phyloP scores from a whole-genome alignment of 768 basidiomycete genomes.

The Naganishia vishniacii region DNA sequence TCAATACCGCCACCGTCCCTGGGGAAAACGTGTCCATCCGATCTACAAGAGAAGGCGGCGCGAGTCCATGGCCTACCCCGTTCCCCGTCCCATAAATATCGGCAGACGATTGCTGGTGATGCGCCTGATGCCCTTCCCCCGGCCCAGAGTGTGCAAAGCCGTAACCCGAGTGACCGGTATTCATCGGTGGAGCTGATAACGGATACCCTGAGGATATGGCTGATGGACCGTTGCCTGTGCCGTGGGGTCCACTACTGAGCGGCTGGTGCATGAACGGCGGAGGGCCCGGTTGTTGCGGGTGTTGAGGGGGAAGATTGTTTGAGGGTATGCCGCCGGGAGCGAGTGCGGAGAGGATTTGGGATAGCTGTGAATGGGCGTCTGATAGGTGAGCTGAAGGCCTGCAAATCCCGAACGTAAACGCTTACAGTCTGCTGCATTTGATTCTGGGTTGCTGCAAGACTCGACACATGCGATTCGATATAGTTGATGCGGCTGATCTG shows the following conservation, averaged over 20 bases:
- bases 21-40: constrained; percentile 25
- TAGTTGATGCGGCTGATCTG: constrained; percentile 31
- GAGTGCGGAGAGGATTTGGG: constrained; percentile 42
- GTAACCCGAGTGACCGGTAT: background rate
- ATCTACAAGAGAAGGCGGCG: background rate
- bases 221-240: background rate
- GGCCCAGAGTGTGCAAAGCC: background rate
- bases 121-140: background rate
- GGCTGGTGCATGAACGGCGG: background rate
- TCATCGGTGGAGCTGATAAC: background rate
- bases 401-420: too few relatives aligned
- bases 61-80: background rate
- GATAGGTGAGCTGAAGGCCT: too few relatives aligned
- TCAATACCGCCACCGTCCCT: constrained; percentile 19
- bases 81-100: constrained; percentile 2
- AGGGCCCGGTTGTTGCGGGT: background rate
- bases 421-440: constrained; percentile 43
- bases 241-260: background rate
- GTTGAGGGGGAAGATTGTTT: background rate
- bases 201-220: constrained; percentile 5
- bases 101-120: background rate
- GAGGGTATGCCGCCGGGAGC: constrained; percentile 20
- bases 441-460: constrained; percentile 40
- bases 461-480: constrained; percentile 39
- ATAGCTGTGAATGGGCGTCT: too few relatives aligned